Base-by-base conservation (phyloP, 2,329 filamentous ascomycete species). In the Hypoxylon sp. region DNA sequence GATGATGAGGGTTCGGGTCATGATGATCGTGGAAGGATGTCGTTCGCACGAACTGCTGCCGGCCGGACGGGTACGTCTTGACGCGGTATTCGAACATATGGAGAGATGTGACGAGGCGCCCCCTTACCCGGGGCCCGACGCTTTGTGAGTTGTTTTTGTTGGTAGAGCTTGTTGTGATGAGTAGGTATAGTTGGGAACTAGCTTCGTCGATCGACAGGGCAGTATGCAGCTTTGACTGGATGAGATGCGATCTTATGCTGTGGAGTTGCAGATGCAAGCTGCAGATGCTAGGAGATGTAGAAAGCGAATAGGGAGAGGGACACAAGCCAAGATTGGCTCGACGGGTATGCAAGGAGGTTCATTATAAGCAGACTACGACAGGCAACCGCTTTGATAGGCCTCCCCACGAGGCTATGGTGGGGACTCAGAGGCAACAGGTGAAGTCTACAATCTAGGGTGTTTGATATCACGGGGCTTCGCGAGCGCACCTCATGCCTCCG, bases 11-110 rank as follows among this genome's bases (percentile, higher is more conserved):
- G 24, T 27, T 27, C 24, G 24, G 56, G 35, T 65, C 39, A 51
- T 70, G 71, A 39, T 73, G 68, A 44, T 75, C 62, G 1, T 68
- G 70, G 63, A 73, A 75, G 17, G 74, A 75, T 24, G 71, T 65
- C 1, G 73, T 72, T 42, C 73, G 73, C 10, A 68, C 56, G 53
- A 74, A 73, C 51, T 56, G 66, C 42, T 65, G 68, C 19, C 58
- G 55, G 19, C 65, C 71, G 29, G 62, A 56, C 5, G 67, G 54
- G 8, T 53, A 39, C 21, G 69, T 56, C 42, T 64, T 61, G 63
- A 72, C 50, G 32, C 61, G 62, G 62, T 69, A 68, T 27, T 74
- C 70, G 58, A 72, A 71, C 61, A 74, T 72, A 42, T 57, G 65
- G 27, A 56, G 56, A 56, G 56, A 64, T 15, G 19, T 53, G 69